phyloP scores from a whole-genome alignment of 2,329 filamentous ascomycete genomes.

The Paecilomyces sp. region DNA sequence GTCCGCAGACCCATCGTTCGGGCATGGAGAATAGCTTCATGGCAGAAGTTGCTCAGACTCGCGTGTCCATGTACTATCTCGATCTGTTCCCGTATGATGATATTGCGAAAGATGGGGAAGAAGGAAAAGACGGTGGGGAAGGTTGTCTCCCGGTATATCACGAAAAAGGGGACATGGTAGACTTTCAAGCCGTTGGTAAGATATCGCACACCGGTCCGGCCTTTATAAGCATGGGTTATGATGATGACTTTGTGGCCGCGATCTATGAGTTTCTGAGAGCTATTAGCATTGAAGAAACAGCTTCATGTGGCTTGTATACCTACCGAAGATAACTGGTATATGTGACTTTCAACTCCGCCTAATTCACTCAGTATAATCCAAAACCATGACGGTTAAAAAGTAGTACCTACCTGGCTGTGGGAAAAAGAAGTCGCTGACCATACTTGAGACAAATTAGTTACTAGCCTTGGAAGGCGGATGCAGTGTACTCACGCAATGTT shows the following conservation, averaged over 20 bases:
- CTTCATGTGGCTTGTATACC: constrained; percentile 9
- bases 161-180: constrained; percentile 92
- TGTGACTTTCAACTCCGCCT: constrained; percentile 93
- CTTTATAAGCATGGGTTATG: constrained; percentile 90
- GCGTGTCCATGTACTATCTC: constrained; percentile 98
- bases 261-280: constrained; percentile 74
- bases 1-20: constrained; percentile 93
- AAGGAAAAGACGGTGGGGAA: constrained; percentile 98
- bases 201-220: constrained; percentile 85
- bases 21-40: constrained; percentile 90
- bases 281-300: constrained; percentile 2
- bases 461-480: not conserved
- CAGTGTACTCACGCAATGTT: constrained; percentile 55
- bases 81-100: constrained; percentile 87
- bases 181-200: constrained; percentile 97
- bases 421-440: constrained; percentile 99
- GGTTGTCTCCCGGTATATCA: constrained; percentile 88
- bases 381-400: not conserved
- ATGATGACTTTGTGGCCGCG: constrained; percentile 97
- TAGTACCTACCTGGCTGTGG: constrained; percentile 65
- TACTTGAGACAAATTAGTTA: constrained; percentile 42
- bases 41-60: constrained; percentile 84
- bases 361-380: constrained; percentile 8
- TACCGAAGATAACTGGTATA: constrained; percentile 87
- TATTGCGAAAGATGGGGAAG: constrained; percentile 96